Base-by-base conservation (phyloP, 495 filamentous ascomycete species). In the Lophiotrema nucula region DNA sequence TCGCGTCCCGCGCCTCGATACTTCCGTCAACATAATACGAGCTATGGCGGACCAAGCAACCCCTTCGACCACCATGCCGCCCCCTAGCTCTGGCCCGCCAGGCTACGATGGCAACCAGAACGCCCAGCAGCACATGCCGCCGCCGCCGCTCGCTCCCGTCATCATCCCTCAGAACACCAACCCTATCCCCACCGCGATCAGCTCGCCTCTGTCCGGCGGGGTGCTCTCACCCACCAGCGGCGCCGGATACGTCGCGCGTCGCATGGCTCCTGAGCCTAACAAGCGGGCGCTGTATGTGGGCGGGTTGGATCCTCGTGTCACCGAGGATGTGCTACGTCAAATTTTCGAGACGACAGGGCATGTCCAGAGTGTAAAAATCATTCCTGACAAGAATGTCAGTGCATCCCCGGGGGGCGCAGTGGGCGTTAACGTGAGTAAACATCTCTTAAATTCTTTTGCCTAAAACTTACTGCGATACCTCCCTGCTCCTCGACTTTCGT, bases 281-380 rank as follows among this genome's bases (percentile, higher is more conserved):
- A 99, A 99, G 82, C 82, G 95, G 65, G 93, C 93, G 38, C 77
- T 99, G 42, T 99, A 99, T 64, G 92, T 99, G 42, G 93, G 93
- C 27, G 93, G 93, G 44, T 77, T 99, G 60, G 95, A 99, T 70
- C 90, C 90, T 28, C 82, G 93, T 47, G 93, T 97, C 41, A 97
- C 93, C 27, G 93, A 99, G 69, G 93, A 97, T 69, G 89, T 97
- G 31, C 73, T 99, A 65, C 88, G 90, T 66, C 95, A 97, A 71
- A 99, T 99, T 52, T 99, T 99, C 68, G 95, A 99, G 77, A 97
- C 93, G 3, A 96, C 90, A 51, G 93, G 93, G 22, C 93, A 99
- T 75, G 93, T 99, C 58, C 85, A 96, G 73, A 97, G 88, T 65
- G 93, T 99, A 58, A 99, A 99, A 79, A 96, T 99, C 65, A 99